Base-by-base conservation (phyloP, 2,329 filamentous ascomycete species). In the Hymenoscyphus occultus region DNA sequence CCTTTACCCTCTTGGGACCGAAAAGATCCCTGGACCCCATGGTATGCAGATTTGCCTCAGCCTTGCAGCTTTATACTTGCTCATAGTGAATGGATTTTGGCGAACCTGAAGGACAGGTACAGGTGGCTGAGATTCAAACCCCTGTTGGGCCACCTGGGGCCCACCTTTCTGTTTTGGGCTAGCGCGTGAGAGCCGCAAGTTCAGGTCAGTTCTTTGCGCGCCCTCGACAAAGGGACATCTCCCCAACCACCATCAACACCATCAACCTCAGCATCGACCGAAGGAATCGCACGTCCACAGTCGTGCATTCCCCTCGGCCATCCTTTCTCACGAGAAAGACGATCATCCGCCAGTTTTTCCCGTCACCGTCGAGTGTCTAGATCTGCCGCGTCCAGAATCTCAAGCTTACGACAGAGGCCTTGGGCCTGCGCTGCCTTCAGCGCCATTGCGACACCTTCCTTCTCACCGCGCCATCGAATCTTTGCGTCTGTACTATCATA, bases 321-420 rank as follows among this genome's bases (percentile, higher is more conserved):
- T 68, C 70, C 71, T 75, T 75, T 74, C 73, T 72, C 64, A 42
- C 65, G 67, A 70, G 71, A 65, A 74, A 74, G 73, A 76, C 68
- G 62, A 62, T 66, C 64, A 59, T 40, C 61, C 71, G 71, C 69
- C 65, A 72, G 70, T 61, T 74, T 72, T 65, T 65, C 56, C 61
- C 66, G 32, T 69, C 67, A 45, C 60, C 64, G 62, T 66, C 64
- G 65, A 67, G 48, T 68, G 67, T 64, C 65, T 72, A 65, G 66
- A 70, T 65, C 63, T 56, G 61, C 65, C 65, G 65, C 71, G 64
- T 69, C 73, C 65, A 59, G 68, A 66, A 32, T 66, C 63, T 61
- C 67, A 64, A 72, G 66, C 65, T 70, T 67, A 66, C 69, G 63
- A 59, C 64, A 59, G 64, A 68, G 74, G 70, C 73, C 71, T 69